Conservation (phyloP, 2,329 filamentous ascomycete genomes). For the Arachnomyces sp. region DNA sequence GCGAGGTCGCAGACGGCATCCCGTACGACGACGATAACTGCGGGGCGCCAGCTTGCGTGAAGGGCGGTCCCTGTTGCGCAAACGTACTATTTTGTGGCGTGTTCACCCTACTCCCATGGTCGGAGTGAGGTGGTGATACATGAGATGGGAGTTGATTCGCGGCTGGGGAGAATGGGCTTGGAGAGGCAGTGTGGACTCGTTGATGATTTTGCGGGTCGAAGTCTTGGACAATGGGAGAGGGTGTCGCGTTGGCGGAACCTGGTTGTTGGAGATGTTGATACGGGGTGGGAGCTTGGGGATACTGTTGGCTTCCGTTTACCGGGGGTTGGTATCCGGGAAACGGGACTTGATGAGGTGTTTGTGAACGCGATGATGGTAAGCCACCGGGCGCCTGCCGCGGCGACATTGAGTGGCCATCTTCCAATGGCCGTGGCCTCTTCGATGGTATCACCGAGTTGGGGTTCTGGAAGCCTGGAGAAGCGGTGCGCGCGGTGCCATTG, state of each 20-base stretch:
- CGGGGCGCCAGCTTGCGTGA: constrained; percentile 30
- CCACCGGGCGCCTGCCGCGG: constrained; percentile 67
- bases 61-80: constrained; percentile 35
- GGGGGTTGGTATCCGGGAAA: constrained; percentile 63
- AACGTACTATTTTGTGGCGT: constrained; percentile 69
- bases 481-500: constrained; percentile 76
- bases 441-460: constrained; percentile 79
- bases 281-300: constrained; percentile 53
- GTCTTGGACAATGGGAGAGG: constrained; percentile 83
- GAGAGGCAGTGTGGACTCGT: constrained; percentile 82
- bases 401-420: constrained; percentile 77
- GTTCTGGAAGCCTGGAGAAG: constrained; percentile 69
- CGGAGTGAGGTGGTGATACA: constrained; percentile 66
- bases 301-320: constrained; percentile 53
- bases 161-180: constrained; percentile 78
- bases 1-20: constrained; percentile 33
- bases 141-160: constrained; percentile 63
- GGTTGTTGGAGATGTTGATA: constrained; percentile 79
- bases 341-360: constrained; percentile 74
- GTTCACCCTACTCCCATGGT: constrained; percentile 56
- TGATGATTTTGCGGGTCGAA: constrained; percentile 59
- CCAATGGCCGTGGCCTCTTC: constrained; percentile 67
- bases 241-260: constrained; percentile 74
- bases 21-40: constrained; percentile 35
- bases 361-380: constrained; percentile 75